These are phyloP conservation scores for Pichia gijzeniarum DNA, from an alignment of 805 yeast genomes.

Conservation along the genomic window DNA sequence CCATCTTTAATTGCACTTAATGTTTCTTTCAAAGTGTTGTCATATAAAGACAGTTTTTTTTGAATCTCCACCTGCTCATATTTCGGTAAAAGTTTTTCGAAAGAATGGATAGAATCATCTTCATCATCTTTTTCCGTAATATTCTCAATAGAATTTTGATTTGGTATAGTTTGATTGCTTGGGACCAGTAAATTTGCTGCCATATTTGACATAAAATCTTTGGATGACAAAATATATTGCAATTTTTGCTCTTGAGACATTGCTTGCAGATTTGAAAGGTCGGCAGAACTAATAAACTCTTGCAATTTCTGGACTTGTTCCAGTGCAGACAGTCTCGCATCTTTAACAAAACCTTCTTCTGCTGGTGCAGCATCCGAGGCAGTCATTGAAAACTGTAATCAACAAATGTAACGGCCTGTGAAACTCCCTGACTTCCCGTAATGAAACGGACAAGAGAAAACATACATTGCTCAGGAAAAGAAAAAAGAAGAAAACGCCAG, in stretches of 20 bases:
- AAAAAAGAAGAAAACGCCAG: too few species aligned
- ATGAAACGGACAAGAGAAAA: too few species aligned
- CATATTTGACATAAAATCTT: constrained; percentile 13
- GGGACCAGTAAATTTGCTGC: constrained; percentile 2
- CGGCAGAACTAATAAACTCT: constrained; percentile 6
- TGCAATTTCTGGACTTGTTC: constrained; percentile 10
- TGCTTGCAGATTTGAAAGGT: constrained; percentile 7
- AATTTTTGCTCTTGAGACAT: constrained; percentile 18
- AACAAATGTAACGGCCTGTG: too few species aligned
- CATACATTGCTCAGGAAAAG: too few species aligned
- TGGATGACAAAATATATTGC: constrained; percentile 15
- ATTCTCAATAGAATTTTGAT: background rate
- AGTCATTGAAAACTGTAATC: too few species aligned
- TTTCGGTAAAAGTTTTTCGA: constrained; percentile 5
- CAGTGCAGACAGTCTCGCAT: background rate
- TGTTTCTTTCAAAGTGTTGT: constrained; percentile 17
- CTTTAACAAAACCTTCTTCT: too few species aligned
- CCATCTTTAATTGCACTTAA: constrained; percentile 17
- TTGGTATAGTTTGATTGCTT: background rate
- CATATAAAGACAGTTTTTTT: constrained; percentile 17
- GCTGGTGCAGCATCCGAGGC: too few species aligned
- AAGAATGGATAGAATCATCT: background rate
- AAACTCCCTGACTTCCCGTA: too few species aligned
- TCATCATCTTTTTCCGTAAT: background rate
- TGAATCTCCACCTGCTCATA: constrained; percentile 15